Evolutionary conservation across 371 early-diverging fungal genomes (phyloP).

Genomic region (Syncephalastrum sp.): DNA sequence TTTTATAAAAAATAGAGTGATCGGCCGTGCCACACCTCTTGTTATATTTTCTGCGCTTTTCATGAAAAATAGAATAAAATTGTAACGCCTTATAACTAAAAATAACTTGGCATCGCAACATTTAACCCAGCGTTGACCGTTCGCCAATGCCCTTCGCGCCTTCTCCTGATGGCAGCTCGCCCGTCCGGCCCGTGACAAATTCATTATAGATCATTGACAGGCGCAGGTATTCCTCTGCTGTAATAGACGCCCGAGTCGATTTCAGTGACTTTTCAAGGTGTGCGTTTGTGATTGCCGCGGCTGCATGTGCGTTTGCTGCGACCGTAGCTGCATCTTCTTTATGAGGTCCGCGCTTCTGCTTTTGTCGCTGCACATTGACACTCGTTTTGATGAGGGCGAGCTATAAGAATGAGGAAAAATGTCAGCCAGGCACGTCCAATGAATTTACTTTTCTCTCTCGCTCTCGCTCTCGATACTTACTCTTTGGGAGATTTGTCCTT

Average conservation of each 20-base stretch:
- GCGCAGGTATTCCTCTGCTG: conserved; percentile 57
- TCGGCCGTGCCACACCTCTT: no score
- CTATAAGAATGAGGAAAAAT: conserved; percentile 21
- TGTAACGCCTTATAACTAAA: no score
- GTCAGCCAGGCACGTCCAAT: not conserved
- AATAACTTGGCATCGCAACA: no score
- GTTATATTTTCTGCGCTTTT: no score
- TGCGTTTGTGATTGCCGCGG: conserved; percentile 45
- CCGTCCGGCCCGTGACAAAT: conserved; percentile 67
- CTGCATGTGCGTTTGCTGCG: conserved; percentile 15
- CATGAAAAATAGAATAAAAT: no score
- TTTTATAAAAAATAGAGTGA: no score
- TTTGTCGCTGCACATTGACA: conserved; percentile 5
- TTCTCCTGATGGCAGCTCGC: conserved; percentile 66
- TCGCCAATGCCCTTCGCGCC: conserved; percentile 69
- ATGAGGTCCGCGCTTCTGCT: conserved; percentile 7
- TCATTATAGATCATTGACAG: conserved; percentile 63
- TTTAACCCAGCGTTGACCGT: conserved; percentile 60
- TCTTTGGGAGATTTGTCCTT: conserved; percentile 57
- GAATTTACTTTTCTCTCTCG: conserved; percentile 1
- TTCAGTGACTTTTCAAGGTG: conserved; percentile 63
- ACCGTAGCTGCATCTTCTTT: conserved; percentile 6
- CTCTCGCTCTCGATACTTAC: conserved; percentile 28
- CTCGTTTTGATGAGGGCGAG: conserved; percentile 58
- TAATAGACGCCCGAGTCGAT: conserved; percentile 65